Percentiles rank a stretch among this genome's conserved stretches.
Conservation (phyloP, 371 early-diverging fungal genomes). For the Mortierella sp. region DNA sequence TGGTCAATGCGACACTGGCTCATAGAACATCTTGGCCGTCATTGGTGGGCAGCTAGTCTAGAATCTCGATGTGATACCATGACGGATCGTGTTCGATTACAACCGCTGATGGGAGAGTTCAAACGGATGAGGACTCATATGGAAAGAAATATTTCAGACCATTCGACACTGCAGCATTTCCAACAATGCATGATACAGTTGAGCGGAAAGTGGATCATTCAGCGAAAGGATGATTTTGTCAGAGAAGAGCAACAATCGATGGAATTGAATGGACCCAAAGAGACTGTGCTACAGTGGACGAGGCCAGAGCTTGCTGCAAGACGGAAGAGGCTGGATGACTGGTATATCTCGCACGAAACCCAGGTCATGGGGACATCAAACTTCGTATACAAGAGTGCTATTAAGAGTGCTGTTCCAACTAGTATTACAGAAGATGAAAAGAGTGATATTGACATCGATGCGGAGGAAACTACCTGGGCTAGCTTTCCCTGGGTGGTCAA, state of each 20-base stretch:
- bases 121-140: conserved; percentile 55
- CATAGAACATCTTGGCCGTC: conserved; percentile 46
- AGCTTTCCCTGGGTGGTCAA: conserved; percentile 35
- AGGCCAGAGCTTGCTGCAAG: conserved; percentile 23
- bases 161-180: conserved; percentile 67
- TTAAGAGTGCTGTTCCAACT: conserved; percentile 3
- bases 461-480: conserved; percentile 5
- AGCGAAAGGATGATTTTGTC: background rate
- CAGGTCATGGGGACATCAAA: background rate
- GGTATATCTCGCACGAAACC: background rate
- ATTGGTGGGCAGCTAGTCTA: conserved; percentile 45
- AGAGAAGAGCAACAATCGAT: background rate
- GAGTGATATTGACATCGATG: background rate
- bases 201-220: conserved; percentile 39
- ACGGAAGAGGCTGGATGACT: conserved; percentile 7
- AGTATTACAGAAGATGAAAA: background rate
- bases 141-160: conserved; percentile 66
- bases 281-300: conserved; percentile 34
- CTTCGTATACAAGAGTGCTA: conserved; percentile 17
- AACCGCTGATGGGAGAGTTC: conserved; percentile 52
- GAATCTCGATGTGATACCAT: background rate
- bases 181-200: conserved; percentile 59
- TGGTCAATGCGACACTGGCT: conserved; percentile 70
- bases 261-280: background rate
- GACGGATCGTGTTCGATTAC: background rate